Base-by-base conservation (phyloP, 1,139 yeast species). In the Geotrichum aggregatum region DNA sequence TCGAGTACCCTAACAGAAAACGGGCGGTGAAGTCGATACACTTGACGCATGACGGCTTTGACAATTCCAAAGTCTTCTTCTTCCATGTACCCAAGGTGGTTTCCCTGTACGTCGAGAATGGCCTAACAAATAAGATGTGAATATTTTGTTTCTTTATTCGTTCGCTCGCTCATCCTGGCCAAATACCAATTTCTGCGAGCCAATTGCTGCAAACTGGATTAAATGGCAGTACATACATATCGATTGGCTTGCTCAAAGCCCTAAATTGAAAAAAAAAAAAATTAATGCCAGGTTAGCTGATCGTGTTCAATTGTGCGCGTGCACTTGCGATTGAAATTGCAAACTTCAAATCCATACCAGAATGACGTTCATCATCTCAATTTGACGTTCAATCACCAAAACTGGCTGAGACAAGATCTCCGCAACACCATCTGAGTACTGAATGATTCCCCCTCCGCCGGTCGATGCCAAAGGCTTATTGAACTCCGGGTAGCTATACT, bases 231-330 rank as follows among this genome's bases (percentile, higher is more conserved):
- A 44, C 55, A n/a, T 48, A 52, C 57, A 58, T 91, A 92, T 59
- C 76, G 72, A 66, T 91, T 91, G 0, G 95, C 89, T 70, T 91
- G 98, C 66, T 92, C 98, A 63, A 87, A 87, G 0, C 97, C 97
- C 56, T 53, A 44, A 6, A 38, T 7, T 8, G 16, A 10, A 10
- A 1, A 16, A 28, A 36, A 28, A 19, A 21, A 10, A 24, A 24
- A 8, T 5, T 24, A n/a, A n/a, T n/a, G n/a, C n/a, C n/a, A n/a
- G n/a, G n/a, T n/a, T n/a, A n/a, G n/a, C n/a, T n/a, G n/a, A n/a
- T n/a, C n/a, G n/a, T n/a, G n/a, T n/a, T n/a, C n/a, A n/a, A n/a
- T n/a, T n/a, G n/a, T n/a, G n/a, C n/a, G n/a, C n/a, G n/a, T n/a
- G n/a, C n/a, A n/a, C n/a, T n/a, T n/a, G n/a, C n/a, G n/a, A n/a